Conservation (phyloP, 2,329 filamentous ascomycete genomes). For the Dactylellina haptotyla region DNA sequence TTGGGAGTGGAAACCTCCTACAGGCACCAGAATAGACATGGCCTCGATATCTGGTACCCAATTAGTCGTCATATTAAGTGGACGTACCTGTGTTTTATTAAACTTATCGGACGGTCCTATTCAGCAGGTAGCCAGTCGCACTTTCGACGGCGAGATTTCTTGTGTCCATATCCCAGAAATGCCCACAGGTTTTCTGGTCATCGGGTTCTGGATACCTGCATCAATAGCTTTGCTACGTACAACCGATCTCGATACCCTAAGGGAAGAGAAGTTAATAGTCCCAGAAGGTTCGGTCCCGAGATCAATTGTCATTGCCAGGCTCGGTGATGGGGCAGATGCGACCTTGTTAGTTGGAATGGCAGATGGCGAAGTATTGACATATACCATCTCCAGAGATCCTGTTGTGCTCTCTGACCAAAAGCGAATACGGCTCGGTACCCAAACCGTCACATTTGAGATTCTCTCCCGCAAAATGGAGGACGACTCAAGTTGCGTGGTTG, state of each 20-base stretch:
- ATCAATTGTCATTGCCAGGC: slow-evolving; percentile 79
- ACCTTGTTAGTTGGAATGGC: slow-evolving; percentile 91
- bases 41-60: slow-evolving; percentile 18
- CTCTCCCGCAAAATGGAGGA: slow-evolving; percentile 72
- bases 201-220: slow-evolving; percentile 89
- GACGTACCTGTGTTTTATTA: slow-evolving; percentile 31
- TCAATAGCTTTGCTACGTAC: slow-evolving; percentile 79
- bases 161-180: slow-evolving; percentile 79
- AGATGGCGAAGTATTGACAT: slow-evolving; percentile 89
- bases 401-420: slow-evolving; percentile 75
- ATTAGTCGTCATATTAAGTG: slow-evolving; percentile 23
- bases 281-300: slow-evolving; percentile 77
- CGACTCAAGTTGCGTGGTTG: slow-evolving; percentile 82
- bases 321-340: slow-evolving; percentile 74
- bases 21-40: slow-evolving; percentile 60
- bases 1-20: slow-evolving; percentile 69
- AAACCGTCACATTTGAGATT: slow-evolving; percentile 82
- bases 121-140: slow-evolving; percentile 69
- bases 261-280: slow-evolving; percentile 71
- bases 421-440: slow-evolving; percentile 83
- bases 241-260: slow-evolving; percentile 72
- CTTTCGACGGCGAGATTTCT: slow-evolving; percentile 76
- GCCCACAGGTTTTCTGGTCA: slow-evolving; percentile 74
- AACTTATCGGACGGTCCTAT: slow-evolving; percentile 62
- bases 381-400: slow-evolving; percentile 74